phyloP scores from a whole-genome alignment of 1,139 yeast species.

The Lodderomyces elongisporus region DNA sequence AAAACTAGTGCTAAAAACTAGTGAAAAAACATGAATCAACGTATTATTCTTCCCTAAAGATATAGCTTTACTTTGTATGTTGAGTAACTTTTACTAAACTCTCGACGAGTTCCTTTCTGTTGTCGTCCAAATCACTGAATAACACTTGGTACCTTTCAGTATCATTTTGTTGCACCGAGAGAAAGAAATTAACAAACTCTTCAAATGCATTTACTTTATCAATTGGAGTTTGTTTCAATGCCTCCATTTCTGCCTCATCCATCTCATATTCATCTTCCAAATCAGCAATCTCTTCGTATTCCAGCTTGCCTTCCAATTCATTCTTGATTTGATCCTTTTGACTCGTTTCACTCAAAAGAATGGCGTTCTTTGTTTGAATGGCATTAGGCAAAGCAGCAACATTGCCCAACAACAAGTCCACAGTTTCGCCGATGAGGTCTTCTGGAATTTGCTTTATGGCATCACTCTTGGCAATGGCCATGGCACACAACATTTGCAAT shows the following conservation, averaged over 20 bases:
- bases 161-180: slow-evolving; percentile 30
- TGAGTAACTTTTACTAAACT: slow-evolving; percentile 25
- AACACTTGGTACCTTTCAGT: slow-evolving; percentile 31
- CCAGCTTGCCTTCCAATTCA: slow-evolving; percentile 26
- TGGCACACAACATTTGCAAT: slow-evolving; percentile 43
- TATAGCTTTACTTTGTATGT: no score
- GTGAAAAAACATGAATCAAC: no score
- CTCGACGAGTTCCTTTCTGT: slow-evolving; percentile 30
- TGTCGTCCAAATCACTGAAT: slow-evolving; percentile 33
- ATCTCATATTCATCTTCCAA: slow-evolving; percentile 40
- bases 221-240: slow-evolving; percentile 49
- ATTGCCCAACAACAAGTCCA: slow-evolving; percentile 36
- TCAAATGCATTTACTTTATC: slow-evolving; percentile 45
- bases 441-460: slow-evolving; percentile 26
- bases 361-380: slow-evolving; percentile 40
- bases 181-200: slow-evolving; percentile 32
- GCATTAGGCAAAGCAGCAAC: slow-evolving; percentile 46
- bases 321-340: slow-evolving; percentile 22
- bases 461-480: slow-evolving; percentile 28
- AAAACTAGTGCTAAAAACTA: no score
- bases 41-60: no score
- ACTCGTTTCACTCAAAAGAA: slow-evolving; percentile 34
- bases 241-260: slow-evolving; percentile 52
- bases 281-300: slow-evolving; percentile 15
- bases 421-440: slow-evolving; percentile 38